phyloP scores from a whole-genome alignment of 1,284 basidiomycete species.

The Athelia psychrophila region DNA sequence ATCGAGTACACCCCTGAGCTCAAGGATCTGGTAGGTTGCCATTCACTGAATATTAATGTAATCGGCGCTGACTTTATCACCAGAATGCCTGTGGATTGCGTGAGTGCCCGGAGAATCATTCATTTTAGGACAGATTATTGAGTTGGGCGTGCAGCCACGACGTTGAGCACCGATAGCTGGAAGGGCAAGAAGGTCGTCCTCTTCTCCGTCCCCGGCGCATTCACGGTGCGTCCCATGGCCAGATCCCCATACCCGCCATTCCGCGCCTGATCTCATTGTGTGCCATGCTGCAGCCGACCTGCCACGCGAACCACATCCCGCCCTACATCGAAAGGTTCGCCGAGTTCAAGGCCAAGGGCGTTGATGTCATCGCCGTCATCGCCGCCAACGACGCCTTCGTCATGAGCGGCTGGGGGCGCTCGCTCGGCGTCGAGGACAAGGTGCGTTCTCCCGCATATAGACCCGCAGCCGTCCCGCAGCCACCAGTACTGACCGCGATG shows the following conservation, averaged over 20 bases:
- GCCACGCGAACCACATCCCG: constrained; percentile 73
- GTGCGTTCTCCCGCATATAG: too few relatives aligned
- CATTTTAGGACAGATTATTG: constrained; percentile 2
- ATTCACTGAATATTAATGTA: not conserved
- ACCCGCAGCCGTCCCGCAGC: too few relatives aligned
- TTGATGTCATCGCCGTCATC: constrained; percentile 68
- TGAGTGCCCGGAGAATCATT: constrained; percentile 32
- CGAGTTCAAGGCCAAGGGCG: constrained; percentile 71
- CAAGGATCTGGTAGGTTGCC: constrained; percentile 47
- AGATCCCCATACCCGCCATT: constrained; percentile 1
- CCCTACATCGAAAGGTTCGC: constrained; percentile 63
- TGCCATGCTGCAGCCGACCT: constrained; percentile 61
- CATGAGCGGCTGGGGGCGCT: constrained; percentile 74
- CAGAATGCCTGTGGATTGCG: constrained; percentile 61
- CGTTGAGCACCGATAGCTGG: constrained; percentile 63
- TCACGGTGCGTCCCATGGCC: constrained; percentile 56
- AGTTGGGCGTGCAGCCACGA: constrained; percentile 35
- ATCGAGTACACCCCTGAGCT: constrained; percentile 67
- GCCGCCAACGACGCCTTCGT: constrained; percentile 79
- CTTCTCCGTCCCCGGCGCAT: constrained; percentile 77
- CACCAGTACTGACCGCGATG: not conserved
- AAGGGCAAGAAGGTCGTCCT: constrained; percentile 84
- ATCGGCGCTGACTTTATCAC: constrained; percentile 2
- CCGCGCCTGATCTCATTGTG: constrained; percentile 4
- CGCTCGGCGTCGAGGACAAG: constrained; percentile 70